Evolutionary conservation across 306 rosid species (phyloP), one percentile per base, ranked within the genome.

Genomic region (Begonia loranthoides): DNA sequence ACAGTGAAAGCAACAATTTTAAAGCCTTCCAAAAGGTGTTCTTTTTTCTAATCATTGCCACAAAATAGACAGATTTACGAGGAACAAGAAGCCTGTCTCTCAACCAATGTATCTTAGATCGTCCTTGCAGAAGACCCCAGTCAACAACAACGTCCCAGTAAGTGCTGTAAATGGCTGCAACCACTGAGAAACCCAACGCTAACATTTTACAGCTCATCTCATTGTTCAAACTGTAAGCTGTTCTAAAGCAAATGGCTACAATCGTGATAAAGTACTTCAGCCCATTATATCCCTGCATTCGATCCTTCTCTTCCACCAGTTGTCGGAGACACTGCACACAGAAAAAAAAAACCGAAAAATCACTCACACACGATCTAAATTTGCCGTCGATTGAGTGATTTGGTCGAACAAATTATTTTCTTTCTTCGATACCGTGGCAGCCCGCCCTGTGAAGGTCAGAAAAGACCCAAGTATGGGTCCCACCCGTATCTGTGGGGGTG

Each of bases 81-180:
- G 79, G 74, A 57, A 78, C 10, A 15, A 77, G 28, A 56, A 84
- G 89, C 65, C 80, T 84, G 63, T 80, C 89, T 61, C 89, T 72
- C 58, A 80, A 70, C 88, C 81, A 77, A 17, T 75, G 79, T 56
- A 77, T 84, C 68, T 65, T 75, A 1, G 83, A 80, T 21, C 52
- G 46, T 11, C 73, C 70, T 41, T 77, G 81, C 14, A 80, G 67
- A 36, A 84, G 94, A 28, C 86, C 89, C 89, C 94, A 83, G 58
- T 83, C 94, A 2, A 72, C 53, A 39, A 69, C 70, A 46, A 84
- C 62, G 68, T 84, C 87, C 94, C 89, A 84, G 17, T 80, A 84
- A 10, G 79, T 80, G 34, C 79, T 41, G 24, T 54, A 46, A 21
- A 73, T 13, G 54, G 86, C 77, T 45, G 94, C 79, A 38, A 58